Conservation (phyloP, 2,329 filamentous ascomycete genomes). For the Ophiostoma montium region DNA sequence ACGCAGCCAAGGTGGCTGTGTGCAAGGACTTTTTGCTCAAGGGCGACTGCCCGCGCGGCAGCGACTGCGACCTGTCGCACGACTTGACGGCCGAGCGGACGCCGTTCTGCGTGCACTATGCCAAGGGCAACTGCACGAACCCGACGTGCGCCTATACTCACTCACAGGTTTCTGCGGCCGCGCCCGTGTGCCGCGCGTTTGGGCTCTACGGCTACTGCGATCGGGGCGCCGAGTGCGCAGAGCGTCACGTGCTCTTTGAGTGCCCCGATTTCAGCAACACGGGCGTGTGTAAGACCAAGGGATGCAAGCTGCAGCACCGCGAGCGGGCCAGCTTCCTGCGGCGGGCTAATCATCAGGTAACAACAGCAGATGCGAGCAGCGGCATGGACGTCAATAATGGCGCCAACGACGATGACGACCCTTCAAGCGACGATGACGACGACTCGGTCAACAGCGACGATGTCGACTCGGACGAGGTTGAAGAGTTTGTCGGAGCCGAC, state of each 20-base stretch:
- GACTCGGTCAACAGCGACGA: constrained; percentile 66
- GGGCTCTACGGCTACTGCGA: constrained; percentile 80
- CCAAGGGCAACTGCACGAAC: constrained; percentile 82
- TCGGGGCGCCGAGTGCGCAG: constrained; percentile 60
- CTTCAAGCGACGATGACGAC: constrained; percentile 65
- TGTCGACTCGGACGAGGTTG: constrained; percentile 61
- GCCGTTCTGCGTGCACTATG: constrained; percentile 79
- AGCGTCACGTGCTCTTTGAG: constrained; percentile 79
- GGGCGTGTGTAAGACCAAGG: constrained; percentile 65
- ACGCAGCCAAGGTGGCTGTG: constrained; percentile 72
- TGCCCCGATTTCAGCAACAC: constrained; percentile 93
- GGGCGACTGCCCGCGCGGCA: constrained; percentile 61
- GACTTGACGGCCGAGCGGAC: constrained; percentile 69
- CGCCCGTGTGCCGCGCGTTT: constrained; percentile 72
- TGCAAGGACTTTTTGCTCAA: constrained; percentile 80
- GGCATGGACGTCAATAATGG: no score
- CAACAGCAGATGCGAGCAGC: constrained; percentile 23
- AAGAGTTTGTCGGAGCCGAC: constrained; percentile 46
- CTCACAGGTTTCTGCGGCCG: constrained; percentile 59
- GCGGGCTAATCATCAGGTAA: constrained; percentile 43
- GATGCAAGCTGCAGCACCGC: constrained; percentile 76
- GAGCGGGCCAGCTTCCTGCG: constrained; percentile 72
- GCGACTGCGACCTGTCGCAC: constrained; percentile 82
- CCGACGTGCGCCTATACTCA: constrained; percentile 77
- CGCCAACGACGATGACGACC: constrained; percentile 40